Evolutionary conservation across 768 basidiomycete genomes (phyloP), one percentile per base, ranked within the genome.

Genomic region (Mycena venus): DNA sequence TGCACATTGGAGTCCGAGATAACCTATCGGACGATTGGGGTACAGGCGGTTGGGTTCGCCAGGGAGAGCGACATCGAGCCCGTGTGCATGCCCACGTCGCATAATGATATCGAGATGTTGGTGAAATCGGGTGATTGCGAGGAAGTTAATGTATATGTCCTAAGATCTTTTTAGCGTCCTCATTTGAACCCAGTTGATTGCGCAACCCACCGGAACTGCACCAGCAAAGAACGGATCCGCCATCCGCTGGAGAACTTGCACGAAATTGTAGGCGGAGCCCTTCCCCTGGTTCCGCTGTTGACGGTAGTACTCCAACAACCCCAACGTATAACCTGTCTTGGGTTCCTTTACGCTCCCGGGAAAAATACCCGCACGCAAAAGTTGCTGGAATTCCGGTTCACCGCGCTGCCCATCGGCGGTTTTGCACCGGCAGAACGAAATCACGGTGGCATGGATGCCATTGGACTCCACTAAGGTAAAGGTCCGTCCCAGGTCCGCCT

Each of bases 241-340:
- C n/a, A n/a, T n/a, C n/a, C n/a, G n/a, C n/a, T n/a, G n/a, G n/a
- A n/a, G n/a, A n/a, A n/a, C n/a, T n/a, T n/a, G n/a, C n/a, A n/a
- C n/a, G n/a, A n/a, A n/a, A n/a, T n/a, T n/a, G n/a, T n/a, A n/a
- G n/a, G n/a, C n/a, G n/a, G n/a, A n/a, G n/a, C n/a, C n/a, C n/a
- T n/a, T n/a, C n/a, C n/a, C n/a, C n/a, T n/a, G n/a, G n/a, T n/a
- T n/a, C n/a, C n/a, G n/a, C n/a, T n/a, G n/a, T 38, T 73, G 49
- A 2, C 40, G 58, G 53, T 68, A 63, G 25, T 68, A 68, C 34
- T 73, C 66, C 14, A 73, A 60, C 4, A 73, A 36, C 0, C 19
- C 23, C n/a, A 73, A 49, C 17, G 72, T 68, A n/a, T 68, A 73
- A 1, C 72, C 72, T 2, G 72, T 73, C 60, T 73, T 73, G 1